Base-by-base conservation (phyloP, 2,329 filamentous ascomycete species). In the Neocucurbitaria cava region DNA sequence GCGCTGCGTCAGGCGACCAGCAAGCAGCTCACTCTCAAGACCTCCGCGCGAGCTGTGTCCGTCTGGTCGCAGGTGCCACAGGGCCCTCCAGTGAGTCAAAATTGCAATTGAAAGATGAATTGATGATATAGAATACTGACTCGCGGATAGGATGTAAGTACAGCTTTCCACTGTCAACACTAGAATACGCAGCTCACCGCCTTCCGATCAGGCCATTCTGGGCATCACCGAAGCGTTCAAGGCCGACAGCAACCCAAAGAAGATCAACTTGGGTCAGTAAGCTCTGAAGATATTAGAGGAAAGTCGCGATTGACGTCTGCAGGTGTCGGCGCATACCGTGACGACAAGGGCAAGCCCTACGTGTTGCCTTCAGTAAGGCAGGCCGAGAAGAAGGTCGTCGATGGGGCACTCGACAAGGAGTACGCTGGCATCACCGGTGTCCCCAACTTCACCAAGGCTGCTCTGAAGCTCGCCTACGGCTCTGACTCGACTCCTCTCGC, bases 191-290 rank as follows among this genome's bases (percentile, higher is more conserved):
- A 56, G 56, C 64, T 69, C 60, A 70, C 62, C 55, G 55, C 47
- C 48, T 43, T 58, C 46, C 54, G 49, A 56, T 46, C 74, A 91
- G 89, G 90, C 90, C 73, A 93, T 92, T 81, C 84, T 92, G 54
- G 89, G 91, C 77, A 92, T 99, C 81, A 98, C 95, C 61, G 95
- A 99, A 83, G 95, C 95, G 58, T 99, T 95, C 90, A 99, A 98
- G 86, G 93, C 93, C 79, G 95, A 99, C 78, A 85, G 83, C 72
- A 94, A 96, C 79, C 82, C 87, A 61, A 87, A 96, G 83, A 99
- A 98, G 88, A 98, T 99, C 85, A 98, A 98, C 83, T 83, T 99
- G 59, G 95, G 90, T 90, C 81, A 73, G 84, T 63, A 11, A 13
- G 15, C 9, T 36, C 8, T 39, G 15, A 20, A 26, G 18, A 26